These are phyloP conservation scores for Sapria himalayana DNA, from an alignment of 345 rosid species.

Conservation along the genomic window DNA sequence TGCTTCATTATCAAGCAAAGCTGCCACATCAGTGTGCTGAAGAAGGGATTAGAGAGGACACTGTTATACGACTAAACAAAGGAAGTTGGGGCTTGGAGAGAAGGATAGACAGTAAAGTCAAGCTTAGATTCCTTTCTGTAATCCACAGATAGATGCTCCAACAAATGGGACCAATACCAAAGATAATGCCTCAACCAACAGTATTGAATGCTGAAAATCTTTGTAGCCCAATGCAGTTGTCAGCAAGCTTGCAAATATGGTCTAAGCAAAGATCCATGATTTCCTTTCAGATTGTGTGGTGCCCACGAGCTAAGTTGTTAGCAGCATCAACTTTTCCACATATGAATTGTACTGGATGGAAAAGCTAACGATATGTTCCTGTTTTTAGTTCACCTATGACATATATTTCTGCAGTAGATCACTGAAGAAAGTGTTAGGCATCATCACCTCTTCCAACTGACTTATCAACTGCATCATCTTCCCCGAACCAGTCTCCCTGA, in stretches of 20 bases:
- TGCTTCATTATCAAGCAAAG: slow-evolving; percentile 50
- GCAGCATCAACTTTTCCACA: slow-evolving; percentile 75
- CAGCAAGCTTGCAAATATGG: slow-evolving; percentile 60
- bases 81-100: slow-evolving; percentile 57
- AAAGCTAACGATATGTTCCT: slow-evolving; percentile 74
- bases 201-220: slow-evolving; percentile 65
- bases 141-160: slow-evolving; percentile 57
- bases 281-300: slow-evolving; percentile 71
- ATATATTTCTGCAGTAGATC: slow-evolving; percentile 61
- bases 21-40: slow-evolving; percentile 59
- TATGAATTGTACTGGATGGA: slow-evolving; percentile 71
- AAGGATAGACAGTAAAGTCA: slow-evolving; percentile 62
- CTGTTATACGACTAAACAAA: slow-evolving; percentile 69
- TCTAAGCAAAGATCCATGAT: slow-evolving; percentile 64
- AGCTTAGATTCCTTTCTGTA: slow-evolving; percentile 52
- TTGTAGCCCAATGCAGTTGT: slow-evolving; percentile 71
- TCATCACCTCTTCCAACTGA: slow-evolving; percentile 58
- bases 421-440: slow-evolving; percentile 72
- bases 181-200: slow-evolving; percentile 65
- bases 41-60: slow-evolving; percentile 53
- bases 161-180: slow-evolving; percentile 56
- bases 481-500: slow-evolving; percentile 79
- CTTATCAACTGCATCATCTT: slow-evolving; percentile 78
- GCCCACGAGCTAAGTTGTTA: slow-evolving; percentile 84
- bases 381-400: slow-evolving; percentile 53